Conservation (phyloP, 257 asterid species). For the Forsythia suspensa region DNA sequence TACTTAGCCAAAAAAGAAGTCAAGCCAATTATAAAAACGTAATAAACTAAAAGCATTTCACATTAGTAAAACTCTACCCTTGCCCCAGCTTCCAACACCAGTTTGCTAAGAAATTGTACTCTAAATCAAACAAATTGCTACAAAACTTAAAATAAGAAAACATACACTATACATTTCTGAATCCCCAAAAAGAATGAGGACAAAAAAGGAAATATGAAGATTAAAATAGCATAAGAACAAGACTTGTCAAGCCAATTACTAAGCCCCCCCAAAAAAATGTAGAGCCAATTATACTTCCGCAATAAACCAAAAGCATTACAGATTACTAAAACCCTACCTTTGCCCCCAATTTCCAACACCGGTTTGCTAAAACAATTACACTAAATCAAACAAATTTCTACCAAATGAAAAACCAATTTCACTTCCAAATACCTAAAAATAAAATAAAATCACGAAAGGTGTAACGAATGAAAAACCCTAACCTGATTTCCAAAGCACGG, state of each 20-base stretch:
- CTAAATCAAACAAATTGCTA: too few species aligned
- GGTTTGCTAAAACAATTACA: not conserved
- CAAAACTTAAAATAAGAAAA: not conserved
- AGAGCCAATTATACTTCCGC: not conserved
- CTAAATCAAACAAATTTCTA: not conserved
- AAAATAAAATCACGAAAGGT: not conserved
- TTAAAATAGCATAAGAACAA: not conserved
- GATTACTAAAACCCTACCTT: not conserved
- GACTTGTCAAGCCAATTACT: not conserved
- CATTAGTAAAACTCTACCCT: not conserved
- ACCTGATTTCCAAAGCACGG: constrained; percentile 98
- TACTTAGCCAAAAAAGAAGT: not conserved
- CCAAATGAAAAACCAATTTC: not conserved
- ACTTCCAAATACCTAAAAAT: not conserved
- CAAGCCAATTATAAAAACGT: not conserved
- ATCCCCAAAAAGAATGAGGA: not conserved
- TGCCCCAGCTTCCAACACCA: not conserved
- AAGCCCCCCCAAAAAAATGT: not conserved
- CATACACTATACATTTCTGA: not conserved
- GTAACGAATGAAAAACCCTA: constrained; percentile 2
- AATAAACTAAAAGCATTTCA: not conserved
- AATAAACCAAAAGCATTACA: not conserved
- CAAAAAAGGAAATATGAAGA: not conserved
- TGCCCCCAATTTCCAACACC: not conserved
- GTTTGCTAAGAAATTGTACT: not conserved